Evolutionary conservation across 2,329 filamentous ascomycete species (phyloP), one percentile per base, ranked within the genome.

Genomic region (Pseudocercospora macadamiae): DNA sequence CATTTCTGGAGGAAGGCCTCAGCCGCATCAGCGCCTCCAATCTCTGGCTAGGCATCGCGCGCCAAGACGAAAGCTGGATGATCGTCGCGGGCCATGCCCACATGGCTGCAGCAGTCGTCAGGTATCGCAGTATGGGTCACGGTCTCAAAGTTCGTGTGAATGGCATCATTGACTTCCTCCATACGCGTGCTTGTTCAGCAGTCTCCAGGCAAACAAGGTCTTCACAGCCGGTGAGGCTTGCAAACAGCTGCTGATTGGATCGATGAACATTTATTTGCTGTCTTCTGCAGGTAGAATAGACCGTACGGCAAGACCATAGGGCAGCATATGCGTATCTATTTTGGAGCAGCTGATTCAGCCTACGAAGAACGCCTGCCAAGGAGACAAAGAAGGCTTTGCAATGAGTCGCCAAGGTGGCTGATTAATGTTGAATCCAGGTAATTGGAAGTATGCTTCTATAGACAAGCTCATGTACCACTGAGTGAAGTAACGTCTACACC

Each of bases 11-110:
- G 25, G 8, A 49, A 2, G 45, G 5, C 25, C 23, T 49, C 45
- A 49, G 45, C 45, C 45, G 45, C 45, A 49, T 28, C 18, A 30
- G 45, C 28, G 25, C 45, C 14, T 49, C 45, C n/a, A 14, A 49
- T 18, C 30, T 30, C 23, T 10, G 18, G 16, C 45, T 49, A 10
- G 25, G 45, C 45, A 49, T 19, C 14, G 25, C 8, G 12, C 30
- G 45, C 45, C 45, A 28, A 49, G 45, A 12, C 37, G 37, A 42
- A n/a, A 42, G 45, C 14, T 49, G 23, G n/a, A 16, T 10, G 37
- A 42, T 42, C 37, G 18, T 42, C 37, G 19, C n/a, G 19, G 18
- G 18, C 37, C 9, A 42, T 21, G 37, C 37, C n/a, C 37, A 18
- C 18, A 42, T 18, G 3, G 16, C 18, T 21, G 10, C 37, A 32